These are phyloP conservation scores for Microcos paniculata DNA, from an alignment of 345 rosid genomes.

Conservation along the genomic window DNA sequence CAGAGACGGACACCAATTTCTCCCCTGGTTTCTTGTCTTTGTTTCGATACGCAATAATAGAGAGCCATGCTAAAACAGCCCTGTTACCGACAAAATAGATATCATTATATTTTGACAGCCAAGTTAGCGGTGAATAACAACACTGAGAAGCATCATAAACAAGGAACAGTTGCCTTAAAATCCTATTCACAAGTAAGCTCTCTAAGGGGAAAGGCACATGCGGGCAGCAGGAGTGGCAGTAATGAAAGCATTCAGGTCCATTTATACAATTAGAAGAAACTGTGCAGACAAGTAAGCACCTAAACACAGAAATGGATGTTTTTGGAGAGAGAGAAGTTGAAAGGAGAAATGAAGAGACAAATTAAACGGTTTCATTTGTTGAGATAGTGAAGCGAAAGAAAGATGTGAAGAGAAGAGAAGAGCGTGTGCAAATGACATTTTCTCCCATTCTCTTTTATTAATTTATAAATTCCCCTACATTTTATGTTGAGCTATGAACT, in stretches of 20 bases:
- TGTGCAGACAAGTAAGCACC: neutral
- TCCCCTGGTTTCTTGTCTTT: conserved; percentile 78
- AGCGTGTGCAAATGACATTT: neutral
- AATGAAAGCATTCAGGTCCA: neutral
- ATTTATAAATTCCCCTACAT: neutral
- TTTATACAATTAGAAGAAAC: neutral
- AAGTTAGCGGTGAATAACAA: neutral
- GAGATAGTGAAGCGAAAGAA: neutral
- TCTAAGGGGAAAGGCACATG: neutral
- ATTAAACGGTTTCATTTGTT: neutral
- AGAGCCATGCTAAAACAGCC: conserved; percentile 97
- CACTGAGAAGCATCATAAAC: neutral
- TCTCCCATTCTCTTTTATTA: neutral
- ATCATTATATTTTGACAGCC: neutral
- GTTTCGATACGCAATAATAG: conserved; percentile 78
- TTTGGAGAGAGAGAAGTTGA: neutral
- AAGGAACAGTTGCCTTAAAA: conserved; percentile 1
- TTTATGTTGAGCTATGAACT: neutral
- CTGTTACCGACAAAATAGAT: conserved; percentile 33
- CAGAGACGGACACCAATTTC: conserved; percentile 74
- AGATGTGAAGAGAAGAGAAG: neutral
- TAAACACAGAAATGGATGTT: neutral
- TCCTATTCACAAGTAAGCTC: neutral
- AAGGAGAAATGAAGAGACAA: neutral
- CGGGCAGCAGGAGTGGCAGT: neutral